Conservation (phyloP, 345 rosid species). For the Boechera divaricarpa region DNA sequence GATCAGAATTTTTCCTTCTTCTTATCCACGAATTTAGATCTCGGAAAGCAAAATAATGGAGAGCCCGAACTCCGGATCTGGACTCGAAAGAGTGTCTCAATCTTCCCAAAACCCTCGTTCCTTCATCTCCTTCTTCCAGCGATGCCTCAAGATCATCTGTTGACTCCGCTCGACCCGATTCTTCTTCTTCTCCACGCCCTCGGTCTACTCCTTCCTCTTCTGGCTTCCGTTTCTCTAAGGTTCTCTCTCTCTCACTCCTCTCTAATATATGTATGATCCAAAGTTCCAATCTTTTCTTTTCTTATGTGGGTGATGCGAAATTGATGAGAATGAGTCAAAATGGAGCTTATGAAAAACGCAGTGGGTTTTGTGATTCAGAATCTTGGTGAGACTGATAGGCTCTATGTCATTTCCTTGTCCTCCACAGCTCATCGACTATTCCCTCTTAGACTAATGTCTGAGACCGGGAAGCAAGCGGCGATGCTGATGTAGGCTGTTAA, state of each 20-base stretch:
- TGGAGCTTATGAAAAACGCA: conserved; percentile 81
- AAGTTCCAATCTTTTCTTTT: neutral
- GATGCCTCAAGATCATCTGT: conserved; percentile 38
- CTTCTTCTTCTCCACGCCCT: conserved; percentile 27
- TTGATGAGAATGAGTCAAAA: conserved; percentile 59
- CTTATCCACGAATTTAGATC: neutral
- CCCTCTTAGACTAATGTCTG: conserved; percentile 77
- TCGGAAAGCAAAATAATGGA: conserved; percentile 15
- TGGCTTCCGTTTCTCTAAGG: conserved; percentile 37
- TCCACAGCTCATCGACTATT: conserved; percentile 77
- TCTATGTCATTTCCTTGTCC: conserved; percentile 86
- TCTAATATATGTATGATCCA: neutral
- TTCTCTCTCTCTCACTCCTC: conserved; percentile 21
- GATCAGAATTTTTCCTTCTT: conserved; percentile 15
- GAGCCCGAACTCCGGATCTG: conserved; percentile 27
- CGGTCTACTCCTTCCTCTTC: conserved; percentile 6
- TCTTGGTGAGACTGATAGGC: conserved; percentile 81
- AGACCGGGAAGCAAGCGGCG: conserved; percentile 70
- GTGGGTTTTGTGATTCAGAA: conserved; percentile 91
- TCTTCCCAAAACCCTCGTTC: conserved; percentile 30
- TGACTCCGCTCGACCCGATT: conserved; percentile 23
- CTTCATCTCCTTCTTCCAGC: conserved; percentile 34
- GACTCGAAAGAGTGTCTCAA: conserved; percentile 31
- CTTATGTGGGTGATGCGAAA: conserved; percentile 3
- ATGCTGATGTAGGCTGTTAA: conserved; percentile 63